Evolutionary conservation across 768 basidiomycete genomes (phyloP), one percentile per base, ranked within the genome.

Genomic region (Galerina marginata): DNA sequence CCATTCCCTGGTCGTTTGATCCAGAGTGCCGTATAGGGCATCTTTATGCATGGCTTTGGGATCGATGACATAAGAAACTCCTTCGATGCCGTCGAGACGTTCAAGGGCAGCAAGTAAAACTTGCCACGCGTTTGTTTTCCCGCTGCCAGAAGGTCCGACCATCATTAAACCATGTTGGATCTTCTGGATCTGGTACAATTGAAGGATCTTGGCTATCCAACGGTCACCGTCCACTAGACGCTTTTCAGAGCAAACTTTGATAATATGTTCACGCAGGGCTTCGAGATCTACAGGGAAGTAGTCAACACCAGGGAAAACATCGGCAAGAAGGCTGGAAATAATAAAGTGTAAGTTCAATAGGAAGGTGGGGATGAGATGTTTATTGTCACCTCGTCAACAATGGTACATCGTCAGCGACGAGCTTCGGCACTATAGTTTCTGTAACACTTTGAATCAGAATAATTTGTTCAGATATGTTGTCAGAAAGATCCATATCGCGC

Each of bases 131-230:
- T 95, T 92, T 1, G 92, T 96, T 77, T 99, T 99, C 33, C 97
- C 97, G 49, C 86, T 95, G 26, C 96, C 97, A 10, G 97, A 98
- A 1, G 97, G 90, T 1, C 97, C 96, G 29, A 99, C 97, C 95
- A 99, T 97, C 97, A 99, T 99, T 43, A 99, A 81, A 75, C 97
- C 97, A 74, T 99, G 97, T 67, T 99, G 96, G 63, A 99, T 99
- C 79, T 95, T 98, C 77, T 99, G 97, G 60, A 99, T 99, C 74
- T 99, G 97, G 74, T 98, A 99, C 4, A 99, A 84, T 72, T 99
- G 97, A 12, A 99, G 82, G 59, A 98, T 96, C 80, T 99, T 99
- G 67, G 88, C 85, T 53, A 95, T 83, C 96, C 97, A 99, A 37
- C 86, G 84, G 47, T 96, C 92, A 16, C 95, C 93, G 49, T 87